phyloP scores from a whole-genome alignment of 2,329 filamentous ascomycete genomes.

The Aspergillus floridensis region DNA sequence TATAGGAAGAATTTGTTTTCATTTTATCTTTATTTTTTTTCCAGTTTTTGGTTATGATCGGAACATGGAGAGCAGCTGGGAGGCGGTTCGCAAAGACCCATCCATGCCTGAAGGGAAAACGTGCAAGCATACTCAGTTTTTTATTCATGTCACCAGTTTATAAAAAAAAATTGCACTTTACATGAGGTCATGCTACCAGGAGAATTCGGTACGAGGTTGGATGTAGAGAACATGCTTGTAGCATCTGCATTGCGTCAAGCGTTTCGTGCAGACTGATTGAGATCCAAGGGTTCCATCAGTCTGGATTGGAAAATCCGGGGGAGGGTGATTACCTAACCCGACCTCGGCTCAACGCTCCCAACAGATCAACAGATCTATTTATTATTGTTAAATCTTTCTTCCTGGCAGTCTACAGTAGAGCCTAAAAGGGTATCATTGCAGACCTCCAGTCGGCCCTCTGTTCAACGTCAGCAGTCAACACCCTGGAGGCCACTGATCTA shows the following conservation, averaged over 20 bases:
- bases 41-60: background rate
- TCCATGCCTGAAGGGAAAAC: background rate
- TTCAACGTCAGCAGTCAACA: background rate
- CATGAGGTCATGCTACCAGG: background rate
- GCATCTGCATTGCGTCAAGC: no score
- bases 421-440: no score
- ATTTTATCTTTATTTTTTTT: background rate
- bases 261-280: background rate
- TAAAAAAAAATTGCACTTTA: background rate
- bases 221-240: no score
- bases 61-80: background rate
- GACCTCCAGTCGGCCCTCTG: background rate
- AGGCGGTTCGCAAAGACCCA: background rate
- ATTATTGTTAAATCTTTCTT: background rate
- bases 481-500: no score
- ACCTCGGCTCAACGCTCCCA: background rate
- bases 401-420: no score
- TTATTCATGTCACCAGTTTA: background rate
- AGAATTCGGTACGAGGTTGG: background rate
- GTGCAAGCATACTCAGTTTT: background rate
- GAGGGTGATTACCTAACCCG: background rate
- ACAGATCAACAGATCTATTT: background rate
- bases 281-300: background rate
- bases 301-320: background rate
- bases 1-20: conserved; percentile 8